These are phyloP conservation scores for Parmelia sp. DNA, from an alignment of 495 filamentous ascomycete genomes.

Conservation along the genomic window DNA sequence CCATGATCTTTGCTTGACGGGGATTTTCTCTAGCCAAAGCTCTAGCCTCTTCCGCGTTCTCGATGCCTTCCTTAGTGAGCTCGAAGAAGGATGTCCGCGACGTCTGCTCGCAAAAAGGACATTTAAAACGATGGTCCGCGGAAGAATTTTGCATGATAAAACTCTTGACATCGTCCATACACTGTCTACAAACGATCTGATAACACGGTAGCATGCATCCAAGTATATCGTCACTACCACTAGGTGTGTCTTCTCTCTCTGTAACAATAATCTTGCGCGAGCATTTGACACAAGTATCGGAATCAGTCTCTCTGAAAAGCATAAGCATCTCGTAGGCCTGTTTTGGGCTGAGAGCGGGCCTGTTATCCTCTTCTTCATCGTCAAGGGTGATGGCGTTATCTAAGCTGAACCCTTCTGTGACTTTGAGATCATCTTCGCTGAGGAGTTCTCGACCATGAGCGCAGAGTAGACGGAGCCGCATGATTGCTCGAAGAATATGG, in stretches of 20 bases:
- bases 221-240: conserved; percentile 57
- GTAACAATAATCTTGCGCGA: conserved; percentile 47
- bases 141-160: conserved; percentile 33
- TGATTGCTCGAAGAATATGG: conserved; percentile 82
- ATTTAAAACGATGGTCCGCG: conserved; percentile 43
- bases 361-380: conserved; percentile 59
- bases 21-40: conserved; percentile 41
- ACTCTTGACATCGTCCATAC: conserved; percentile 50
- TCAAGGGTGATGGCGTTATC: conserved; percentile 83
- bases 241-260: conserved; percentile 43
- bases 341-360: conserved; percentile 46
- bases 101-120: conserved; percentile 58
- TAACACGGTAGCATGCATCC: conserved; percentile 78
- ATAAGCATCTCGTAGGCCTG: conserved; percentile 77
- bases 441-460: conserved; percentile 88
- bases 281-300: conserved; percentile 65
- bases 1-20: conserved; percentile 53
- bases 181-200: conserved; percentile 71
- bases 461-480: conserved; percentile 82
- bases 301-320: conserved; percentile 70
- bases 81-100: conserved; percentile 54
- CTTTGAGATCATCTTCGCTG: conserved; percentile 68
- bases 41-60: conserved; percentile 50
- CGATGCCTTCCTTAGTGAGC: conserved; percentile 58
- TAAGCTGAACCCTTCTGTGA: conserved; percentile 68